Evolutionary conservation across 2,329 filamentous ascomycete genomes (phyloP).

Genomic region (Curvularia sp.): DNA sequence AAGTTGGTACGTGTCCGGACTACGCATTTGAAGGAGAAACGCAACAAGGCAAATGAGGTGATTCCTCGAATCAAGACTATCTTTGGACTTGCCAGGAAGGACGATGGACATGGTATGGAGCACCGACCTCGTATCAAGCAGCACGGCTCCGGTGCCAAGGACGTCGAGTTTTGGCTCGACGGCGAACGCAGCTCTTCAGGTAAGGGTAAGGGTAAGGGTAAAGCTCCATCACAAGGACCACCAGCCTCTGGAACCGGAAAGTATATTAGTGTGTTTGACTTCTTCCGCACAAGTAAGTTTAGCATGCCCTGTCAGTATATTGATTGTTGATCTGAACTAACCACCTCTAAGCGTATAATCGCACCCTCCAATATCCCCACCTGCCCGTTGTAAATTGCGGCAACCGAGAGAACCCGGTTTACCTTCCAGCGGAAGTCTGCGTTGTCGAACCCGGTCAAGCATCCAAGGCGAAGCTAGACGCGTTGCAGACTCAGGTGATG

Average conservation of each 20-base stretch:
- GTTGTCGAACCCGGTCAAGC: conserved; percentile 34
- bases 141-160: conserved; percentile 30
- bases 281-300: conserved; percentile 25
- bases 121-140: conserved; percentile 23
- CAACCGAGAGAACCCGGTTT: conserved; percentile 34
- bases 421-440: conserved; percentile 37
- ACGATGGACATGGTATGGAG: conserved; percentile 44
- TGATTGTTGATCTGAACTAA: neutral
- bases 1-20: conserved; percentile 47
- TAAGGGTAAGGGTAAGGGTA: conserved; percentile 20
- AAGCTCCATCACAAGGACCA: conserved; percentile 3
- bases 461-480: conserved; percentile 31
- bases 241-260: conserved; percentile 14
- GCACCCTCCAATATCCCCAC: conserved; percentile 18
- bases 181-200: conserved; percentile 9
- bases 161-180: conserved; percentile 36
- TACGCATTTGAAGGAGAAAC: conserved; percentile 46
- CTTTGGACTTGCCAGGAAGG: conserved; percentile 46
- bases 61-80: conserved; percentile 53
- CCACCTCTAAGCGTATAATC: conserved; percentile 17
- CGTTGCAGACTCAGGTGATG: conserved; percentile 36
- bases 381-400: conserved; percentile 36
- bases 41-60: conserved; percentile 42
- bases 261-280: conserved; percentile 33
- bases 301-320: neutral